phyloP scores from a whole-genome alignment of 495 filamentous ascomycete species.

The Pseudotulostoma volvatum region DNA sequence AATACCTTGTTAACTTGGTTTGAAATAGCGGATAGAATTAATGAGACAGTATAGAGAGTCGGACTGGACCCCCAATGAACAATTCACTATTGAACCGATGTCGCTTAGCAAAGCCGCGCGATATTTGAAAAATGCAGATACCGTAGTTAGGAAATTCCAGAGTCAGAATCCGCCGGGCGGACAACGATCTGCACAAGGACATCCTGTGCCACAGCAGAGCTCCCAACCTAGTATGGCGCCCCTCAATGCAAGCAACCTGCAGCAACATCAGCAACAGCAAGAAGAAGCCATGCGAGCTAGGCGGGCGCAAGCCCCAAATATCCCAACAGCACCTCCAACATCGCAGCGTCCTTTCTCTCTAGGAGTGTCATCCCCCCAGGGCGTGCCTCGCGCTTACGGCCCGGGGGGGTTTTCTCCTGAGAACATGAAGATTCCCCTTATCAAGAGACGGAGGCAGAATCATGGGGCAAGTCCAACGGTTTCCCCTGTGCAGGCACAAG shows the following conservation, averaged over 20 bases:
- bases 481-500: constrained; percentile 17
- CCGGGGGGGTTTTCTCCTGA: constrained; percentile 31
- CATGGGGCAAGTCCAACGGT: constrained; percentile 21
- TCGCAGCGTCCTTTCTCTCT: constrained; percentile 46
- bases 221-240: constrained; percentile 26
- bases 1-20: neutral
- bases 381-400: constrained; percentile 41
- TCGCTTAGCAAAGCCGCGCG: constrained; percentile 36
- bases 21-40: constrained; percentile 36
- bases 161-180: constrained; percentile 15
- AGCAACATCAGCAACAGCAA: constrained; percentile 35
- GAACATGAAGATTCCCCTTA: constrained; percentile 44
- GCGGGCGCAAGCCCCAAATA: constrained; percentile 42
- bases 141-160: constrained; percentile 22
- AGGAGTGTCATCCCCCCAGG: constrained; percentile 53
- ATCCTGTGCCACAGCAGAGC: constrained; percentile 10
- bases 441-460: constrained; percentile 40
- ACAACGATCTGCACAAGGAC: constrained; percentile 14
- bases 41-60: constrained; percentile 41
- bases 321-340: constrained; percentile 48
- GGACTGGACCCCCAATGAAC: constrained; percentile 35
- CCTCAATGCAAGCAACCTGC: constrained; percentile 50
- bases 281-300: constrained; percentile 27
- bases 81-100: constrained; percentile 39
- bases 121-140: constrained; percentile 30